Conservation (phyloP, 768 basidiomycete species). For the Mycena crocata region DNA sequence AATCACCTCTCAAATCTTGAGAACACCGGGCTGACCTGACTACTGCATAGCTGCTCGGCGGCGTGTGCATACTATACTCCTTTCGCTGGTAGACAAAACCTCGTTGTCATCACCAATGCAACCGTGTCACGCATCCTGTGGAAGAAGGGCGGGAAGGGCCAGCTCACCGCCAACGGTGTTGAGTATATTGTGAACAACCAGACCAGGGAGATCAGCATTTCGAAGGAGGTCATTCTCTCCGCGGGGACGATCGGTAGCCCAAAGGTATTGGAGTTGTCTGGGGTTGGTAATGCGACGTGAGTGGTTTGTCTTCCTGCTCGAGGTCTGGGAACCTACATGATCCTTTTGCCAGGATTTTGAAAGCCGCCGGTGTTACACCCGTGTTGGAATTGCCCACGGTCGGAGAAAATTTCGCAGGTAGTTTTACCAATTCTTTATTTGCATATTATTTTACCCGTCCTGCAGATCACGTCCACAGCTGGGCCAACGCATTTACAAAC, state of each 20-base stretch:
- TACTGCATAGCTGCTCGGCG: constrained; percentile 38
- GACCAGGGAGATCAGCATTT: constrained; percentile 54
- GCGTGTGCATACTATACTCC: constrained; percentile 47
- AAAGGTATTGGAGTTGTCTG: constrained; percentile 46
- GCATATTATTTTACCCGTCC: neutral
- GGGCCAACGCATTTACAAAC: constrained; percentile 47
- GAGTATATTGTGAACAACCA: constrained; percentile 51
- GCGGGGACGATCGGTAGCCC: constrained; percentile 60
- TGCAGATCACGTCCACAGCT: constrained; percentile 48
- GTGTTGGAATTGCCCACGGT: constrained; percentile 61
- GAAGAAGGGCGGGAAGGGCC: constrained; percentile 34
- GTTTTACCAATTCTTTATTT: neutral
- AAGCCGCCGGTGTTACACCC: constrained; percentile 54
- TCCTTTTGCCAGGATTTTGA: constrained; percentile 51
- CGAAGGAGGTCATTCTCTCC: constrained; percentile 62
- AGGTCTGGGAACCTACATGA: neutral
- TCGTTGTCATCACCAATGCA: constrained; percentile 65
- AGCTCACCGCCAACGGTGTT: constrained; percentile 58
- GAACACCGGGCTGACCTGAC: neutral
- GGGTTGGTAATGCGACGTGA: constrained; percentile 48
- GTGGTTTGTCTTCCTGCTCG: neutral
- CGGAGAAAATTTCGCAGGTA: constrained; percentile 55
- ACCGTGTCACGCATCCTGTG: constrained; percentile 66
- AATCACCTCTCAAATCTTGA: neutral
- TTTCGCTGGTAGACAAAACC: constrained; percentile 52